A percentile compares a stretch with the other conserved stretches of the same genome.
These are phyloP conservation scores for Berberis vulgaris DNA, from an alignment of 164 flowering plant species.

Conservation along the genomic window DNA sequence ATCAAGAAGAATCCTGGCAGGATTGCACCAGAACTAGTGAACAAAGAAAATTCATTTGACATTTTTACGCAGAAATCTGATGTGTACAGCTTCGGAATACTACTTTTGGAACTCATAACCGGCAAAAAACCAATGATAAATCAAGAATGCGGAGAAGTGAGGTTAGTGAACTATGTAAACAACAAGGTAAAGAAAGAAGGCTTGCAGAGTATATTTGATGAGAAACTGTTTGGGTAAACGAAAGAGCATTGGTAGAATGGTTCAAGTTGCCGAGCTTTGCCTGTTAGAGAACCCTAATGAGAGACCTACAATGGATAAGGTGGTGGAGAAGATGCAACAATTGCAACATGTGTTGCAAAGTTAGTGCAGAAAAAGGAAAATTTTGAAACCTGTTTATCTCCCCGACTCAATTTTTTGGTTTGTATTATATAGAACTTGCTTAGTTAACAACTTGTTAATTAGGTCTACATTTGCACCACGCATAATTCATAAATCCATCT, in stretches of 20 bases:
- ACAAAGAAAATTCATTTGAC: neutral
- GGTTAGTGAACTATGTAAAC: neutral
- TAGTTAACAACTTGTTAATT: too few relatives aligned
- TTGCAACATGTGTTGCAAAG: neutral
- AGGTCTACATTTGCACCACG: too few relatives aligned
- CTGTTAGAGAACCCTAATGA: neutral
- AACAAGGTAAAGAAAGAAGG: neutral
- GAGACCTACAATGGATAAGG: neutral
- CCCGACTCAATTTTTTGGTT: too few relatives aligned
- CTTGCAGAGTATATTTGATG: neutral
- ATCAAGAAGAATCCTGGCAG: neutral
- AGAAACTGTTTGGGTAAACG: neutral
- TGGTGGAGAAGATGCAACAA: neutral
- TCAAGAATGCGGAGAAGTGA: neutral
- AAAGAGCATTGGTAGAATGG: neutral
- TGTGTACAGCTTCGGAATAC: neutral
- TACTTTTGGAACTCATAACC: neutral
- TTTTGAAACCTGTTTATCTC: too few relatives aligned
- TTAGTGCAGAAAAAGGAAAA: too few relatives aligned
- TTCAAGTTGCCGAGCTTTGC: conserved; percentile 1
- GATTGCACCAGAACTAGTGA: neutral
- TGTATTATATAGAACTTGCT: too few relatives aligned
- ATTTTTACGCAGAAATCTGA: neutral
- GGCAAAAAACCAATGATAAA: neutral
- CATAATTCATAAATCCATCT: too few relatives aligned